phyloP scores from a whole-genome alignment of 768 basidiomycete species.

The Phylloporus rhodoxanthus region DNA sequence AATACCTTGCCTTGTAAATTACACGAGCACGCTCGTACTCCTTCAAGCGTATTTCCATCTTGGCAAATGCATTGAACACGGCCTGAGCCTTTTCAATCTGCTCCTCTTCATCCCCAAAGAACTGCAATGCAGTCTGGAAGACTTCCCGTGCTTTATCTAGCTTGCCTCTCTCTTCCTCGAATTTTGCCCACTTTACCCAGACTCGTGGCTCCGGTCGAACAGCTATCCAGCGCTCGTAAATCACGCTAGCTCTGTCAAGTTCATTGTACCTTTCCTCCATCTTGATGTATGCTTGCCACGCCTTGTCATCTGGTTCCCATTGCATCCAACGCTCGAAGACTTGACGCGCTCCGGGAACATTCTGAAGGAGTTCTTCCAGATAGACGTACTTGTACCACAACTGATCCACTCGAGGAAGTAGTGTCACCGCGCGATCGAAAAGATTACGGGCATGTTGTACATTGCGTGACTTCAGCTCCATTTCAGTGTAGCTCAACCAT shows the following conservation, averaged over 20 bases:
- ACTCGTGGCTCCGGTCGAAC: conserved; percentile 73
- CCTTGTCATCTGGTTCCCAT: conserved; percentile 99
- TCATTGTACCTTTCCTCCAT: conserved; percentile 92
- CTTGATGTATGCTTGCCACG: conserved; percentile 99
- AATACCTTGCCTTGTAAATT: conserved; percentile 82
- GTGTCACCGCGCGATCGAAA: conserved; percentile 93
- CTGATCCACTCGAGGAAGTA: conserved; percentile 93
- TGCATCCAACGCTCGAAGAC: conserved; percentile 99
- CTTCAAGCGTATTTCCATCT: conserved; percentile 95
- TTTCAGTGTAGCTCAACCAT: conserved; percentile 93
- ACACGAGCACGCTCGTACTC: conserved; percentile 96
- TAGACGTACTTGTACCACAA: conserved; percentile 99
- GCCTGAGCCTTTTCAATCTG: conserved; percentile 86
- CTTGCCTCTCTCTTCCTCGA: conserved; percentile 69
- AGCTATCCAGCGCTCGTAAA: conserved; percentile 89
- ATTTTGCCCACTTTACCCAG: conserved; percentile 83
- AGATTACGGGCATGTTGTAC: conserved; percentile 96
- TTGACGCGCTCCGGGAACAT: conserved; percentile 92
- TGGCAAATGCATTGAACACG: conserved; percentile 88
- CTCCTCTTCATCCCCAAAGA: conserved; percentile 83
- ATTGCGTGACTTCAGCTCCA: conserved; percentile 97
- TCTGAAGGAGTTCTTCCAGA: conserved; percentile 93
- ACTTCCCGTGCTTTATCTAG: conserved; percentile 76
- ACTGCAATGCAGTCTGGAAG: conserved; percentile 86
- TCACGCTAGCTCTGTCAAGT: conserved; percentile 81